phyloP scores from a whole-genome alignment of 2,329 filamentous ascomycete species.

The Dactylellina haptotyla region DNA sequence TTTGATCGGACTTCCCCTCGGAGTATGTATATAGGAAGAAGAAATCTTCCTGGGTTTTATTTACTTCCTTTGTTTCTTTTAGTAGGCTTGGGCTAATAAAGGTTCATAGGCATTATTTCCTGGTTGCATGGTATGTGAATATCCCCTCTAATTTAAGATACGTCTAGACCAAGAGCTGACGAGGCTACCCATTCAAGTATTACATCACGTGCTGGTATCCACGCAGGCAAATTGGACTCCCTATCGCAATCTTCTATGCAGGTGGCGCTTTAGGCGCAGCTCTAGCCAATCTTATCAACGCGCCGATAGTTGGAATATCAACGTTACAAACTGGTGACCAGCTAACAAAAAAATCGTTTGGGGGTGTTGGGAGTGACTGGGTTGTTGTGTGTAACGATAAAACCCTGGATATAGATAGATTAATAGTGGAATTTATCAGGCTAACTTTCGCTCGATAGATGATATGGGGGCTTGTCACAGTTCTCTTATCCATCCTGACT shows the following conservation, averaged over 20 bases:
- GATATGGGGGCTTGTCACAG: slow-evolving; percentile 23
- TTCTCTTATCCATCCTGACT: background rate
- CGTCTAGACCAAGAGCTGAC: background rate
- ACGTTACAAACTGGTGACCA: too few relatives aligned
- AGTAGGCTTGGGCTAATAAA: background rate
- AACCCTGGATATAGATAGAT: too few relatives aligned
- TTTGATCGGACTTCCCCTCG: slow-evolving; percentile 13
- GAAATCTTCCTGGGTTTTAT: background rate
- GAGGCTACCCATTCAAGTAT: background rate
- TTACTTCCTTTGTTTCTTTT: background rate
- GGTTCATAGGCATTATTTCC: slow-evolving; percentile 18
- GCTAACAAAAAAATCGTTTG: background rate
- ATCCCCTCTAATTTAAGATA: background rate
- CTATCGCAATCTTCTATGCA: slow-evolving; percentile 32
- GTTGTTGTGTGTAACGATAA: background rate
- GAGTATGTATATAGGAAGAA: slow-evolving; percentile 2
- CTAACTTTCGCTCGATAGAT: slow-evolving; percentile 8
- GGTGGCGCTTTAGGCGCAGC: slow-evolving; percentile 14
- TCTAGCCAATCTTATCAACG: slow-evolving; percentile 23
- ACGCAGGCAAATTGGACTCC: slow-evolving; percentile 20
- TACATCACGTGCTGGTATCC: slow-evolving; percentile 40
- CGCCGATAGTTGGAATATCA: slow-evolving; percentile 7
- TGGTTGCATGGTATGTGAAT: slow-evolving; percentile 11
- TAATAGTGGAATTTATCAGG: background rate
- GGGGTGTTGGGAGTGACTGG: slow-evolving; percentile 7